Evolutionary conservation across 2,329 filamentous ascomycete genomes (phyloP).

Genomic region (Trichoderma sp.): DNA sequence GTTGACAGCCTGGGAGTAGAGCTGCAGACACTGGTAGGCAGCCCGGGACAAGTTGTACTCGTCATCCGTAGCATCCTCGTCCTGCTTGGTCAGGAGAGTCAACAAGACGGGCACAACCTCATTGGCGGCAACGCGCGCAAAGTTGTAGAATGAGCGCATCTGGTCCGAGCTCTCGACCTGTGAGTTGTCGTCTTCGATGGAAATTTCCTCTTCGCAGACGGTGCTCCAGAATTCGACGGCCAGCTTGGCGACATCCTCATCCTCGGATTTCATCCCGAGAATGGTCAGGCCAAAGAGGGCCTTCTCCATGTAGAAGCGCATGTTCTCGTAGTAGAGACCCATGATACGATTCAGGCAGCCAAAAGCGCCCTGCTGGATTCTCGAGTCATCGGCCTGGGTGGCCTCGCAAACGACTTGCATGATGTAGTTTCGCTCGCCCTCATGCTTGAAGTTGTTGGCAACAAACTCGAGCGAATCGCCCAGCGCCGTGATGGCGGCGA

Average conservation of each 20-base stretch:
- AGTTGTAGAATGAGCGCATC: slow-evolving; percentile 92
- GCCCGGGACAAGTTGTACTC: slow-evolving; percentile 97
- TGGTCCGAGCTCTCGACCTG: slow-evolving; percentile 74
- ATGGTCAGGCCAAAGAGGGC: slow-evolving; percentile 96
- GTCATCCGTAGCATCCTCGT: slow-evolving; percentile 94
- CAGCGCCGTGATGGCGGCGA: slow-evolving; percentile 89
- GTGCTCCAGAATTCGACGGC: slow-evolving; percentile 99
- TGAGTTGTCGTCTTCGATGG: slow-evolving; percentile 95
- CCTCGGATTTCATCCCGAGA: slow-evolving; percentile 96
- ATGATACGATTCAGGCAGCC: slow-evolving; percentile 98
- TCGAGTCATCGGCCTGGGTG: slow-evolving; percentile 85
- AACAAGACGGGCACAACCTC: slow-evolving; percentile 94
- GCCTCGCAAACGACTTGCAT: slow-evolving; percentile 99
- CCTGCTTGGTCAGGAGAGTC: slow-evolving; percentile 88
- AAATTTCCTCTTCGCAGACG: slow-evolving; percentile 98
- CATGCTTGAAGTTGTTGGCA: slow-evolving; percentile 97
- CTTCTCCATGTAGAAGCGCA: slow-evolving; percentile 99
- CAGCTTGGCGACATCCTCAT: slow-evolving; percentile 97
- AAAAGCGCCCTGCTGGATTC: slow-evolving; percentile 94
- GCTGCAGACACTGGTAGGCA: slow-evolving; percentile 92
- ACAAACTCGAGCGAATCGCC: slow-evolving; percentile 98
- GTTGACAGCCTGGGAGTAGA: slow-evolving; percentile 91
- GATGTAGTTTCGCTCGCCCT: slow-evolving; percentile 99
- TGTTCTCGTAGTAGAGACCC: slow-evolving; percentile 98
- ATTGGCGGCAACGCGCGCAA: slow-evolving; percentile 85